Evolutionary conservation across 2,329 filamentous ascomycete genomes (phyloP).

Genomic region (Aspergillus sp.): DNA sequence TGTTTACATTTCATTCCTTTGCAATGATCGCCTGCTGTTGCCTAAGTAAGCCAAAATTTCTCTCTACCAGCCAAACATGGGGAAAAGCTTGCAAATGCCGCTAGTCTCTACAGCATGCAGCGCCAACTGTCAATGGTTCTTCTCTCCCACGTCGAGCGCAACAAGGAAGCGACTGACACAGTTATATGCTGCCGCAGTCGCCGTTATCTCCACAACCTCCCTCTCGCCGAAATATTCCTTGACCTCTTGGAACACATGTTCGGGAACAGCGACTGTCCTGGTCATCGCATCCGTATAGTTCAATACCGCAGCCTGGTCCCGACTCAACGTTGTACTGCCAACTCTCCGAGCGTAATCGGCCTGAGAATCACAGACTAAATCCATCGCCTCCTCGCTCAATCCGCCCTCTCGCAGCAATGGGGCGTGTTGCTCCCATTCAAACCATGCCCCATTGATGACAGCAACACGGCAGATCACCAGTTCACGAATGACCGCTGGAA

Average conservation of each 20-base stretch:
- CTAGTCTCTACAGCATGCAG: no score
- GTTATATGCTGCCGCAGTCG: constrained; percentile 72
- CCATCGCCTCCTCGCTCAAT: constrained; percentile 41
- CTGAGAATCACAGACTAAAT: constrained; percentile 22
- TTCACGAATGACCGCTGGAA: constrained; percentile 53
- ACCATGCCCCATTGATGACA: constrained; percentile 70
- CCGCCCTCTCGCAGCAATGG: constrained; percentile 58
- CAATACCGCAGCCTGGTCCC: constrained; percentile 59
- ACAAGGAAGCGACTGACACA: constrained; percentile 78
- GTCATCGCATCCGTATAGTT: constrained; percentile 80
- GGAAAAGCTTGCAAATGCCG: no score
- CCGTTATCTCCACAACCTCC: constrained; percentile 72
- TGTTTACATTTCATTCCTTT: no score
- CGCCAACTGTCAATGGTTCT: constrained; percentile 26
- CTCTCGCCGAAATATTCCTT: constrained; percentile 55
- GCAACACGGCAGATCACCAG: constrained; percentile 74
- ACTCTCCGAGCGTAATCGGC: constrained; percentile 18
- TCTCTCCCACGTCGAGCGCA: constrained; percentile 57
- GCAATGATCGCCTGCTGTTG: no score
- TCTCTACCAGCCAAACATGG: no score
- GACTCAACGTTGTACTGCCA: constrained; percentile 36
- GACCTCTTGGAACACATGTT: constrained; percentile 57
- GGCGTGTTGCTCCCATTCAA: constrained; percentile 74
- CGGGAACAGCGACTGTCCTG: constrained; percentile 56
- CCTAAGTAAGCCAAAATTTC: no score